Conservation (phyloP, 352 stramenopile species). For the Globisporangium okanoganense region DNA sequence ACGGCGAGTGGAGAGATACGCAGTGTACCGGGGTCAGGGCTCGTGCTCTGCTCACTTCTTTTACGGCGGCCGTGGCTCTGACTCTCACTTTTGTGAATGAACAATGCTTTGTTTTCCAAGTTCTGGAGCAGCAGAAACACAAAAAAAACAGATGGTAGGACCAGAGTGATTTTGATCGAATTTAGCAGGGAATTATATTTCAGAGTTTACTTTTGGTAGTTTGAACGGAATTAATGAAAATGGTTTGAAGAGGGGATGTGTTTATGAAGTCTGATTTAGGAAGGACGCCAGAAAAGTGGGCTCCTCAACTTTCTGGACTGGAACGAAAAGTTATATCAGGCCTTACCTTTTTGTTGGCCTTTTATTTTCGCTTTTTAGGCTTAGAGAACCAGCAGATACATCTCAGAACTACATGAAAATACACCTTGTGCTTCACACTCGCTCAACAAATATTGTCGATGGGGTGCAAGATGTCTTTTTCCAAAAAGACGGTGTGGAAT, state of each 20-base stretch:
- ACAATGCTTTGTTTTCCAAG: background rate
- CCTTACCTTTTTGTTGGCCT: background rate
- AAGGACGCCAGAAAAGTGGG: background rate
- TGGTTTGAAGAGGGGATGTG: background rate
- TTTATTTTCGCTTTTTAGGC: background rate
- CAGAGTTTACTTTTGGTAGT: background rate
- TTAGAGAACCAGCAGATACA: background rate
- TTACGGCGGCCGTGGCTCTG: too few relatives aligned
- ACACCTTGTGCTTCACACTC: background rate
- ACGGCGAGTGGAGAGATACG: background rate
- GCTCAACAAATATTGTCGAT: too few relatives aligned
- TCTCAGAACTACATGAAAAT: background rate
- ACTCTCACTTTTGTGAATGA: background rate
- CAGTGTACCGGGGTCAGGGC: too few relatives aligned
- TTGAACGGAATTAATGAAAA: background rate
- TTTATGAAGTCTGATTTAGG: conserved; percentile 2
- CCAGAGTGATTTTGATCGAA: background rate
- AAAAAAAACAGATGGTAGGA: background rate
- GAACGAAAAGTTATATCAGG: conserved; percentile 1
- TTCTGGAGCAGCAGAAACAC: background rate
- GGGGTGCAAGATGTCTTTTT: too few relatives aligned
- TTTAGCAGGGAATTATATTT: background rate
- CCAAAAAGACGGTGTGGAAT: background rate
- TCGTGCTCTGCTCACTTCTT: background rate
- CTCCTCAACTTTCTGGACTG: background rate